Evolutionary conservation across 2,329 filamentous ascomycete genomes (phyloP), one percentile per base, ranked within the genome.

Genomic region (Dactylonectria estremocensis): DNA sequence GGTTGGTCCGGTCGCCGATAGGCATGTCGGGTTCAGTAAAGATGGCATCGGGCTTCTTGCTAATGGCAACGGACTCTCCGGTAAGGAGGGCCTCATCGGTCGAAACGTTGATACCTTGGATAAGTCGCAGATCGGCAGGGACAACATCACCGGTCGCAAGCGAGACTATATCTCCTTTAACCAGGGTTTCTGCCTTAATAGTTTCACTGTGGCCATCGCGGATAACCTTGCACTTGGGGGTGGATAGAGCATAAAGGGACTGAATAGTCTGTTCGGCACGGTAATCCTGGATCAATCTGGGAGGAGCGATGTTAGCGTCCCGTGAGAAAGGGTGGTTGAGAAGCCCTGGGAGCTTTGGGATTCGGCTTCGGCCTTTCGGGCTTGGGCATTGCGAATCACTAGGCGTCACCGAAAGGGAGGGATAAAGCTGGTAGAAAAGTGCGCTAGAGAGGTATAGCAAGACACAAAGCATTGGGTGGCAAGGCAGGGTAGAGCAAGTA

Each of bases 71-170:
- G 40, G 92, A 92, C 82, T 94, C 92, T 69, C 92, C 92, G 14
- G 92, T 94, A 45, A 94, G 86, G 66, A 93, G 86, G 13, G 92
- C 91, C 79, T 94, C 92, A 68, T 97, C 93, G 70, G 91, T 92
- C 56, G 91, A 92, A 66, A 94, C 83, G 79, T 95, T 95, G 81
- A 94, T 89, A 64, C 87, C 88, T 69, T 91, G 86, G 68, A 91
- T 80, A 20, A 91, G 82, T 69, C 91, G 87, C 56, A 93, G 81
- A 79, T 94, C 92, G 37, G 91, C 92, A 5, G 92, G 91, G 40
- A 93, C 86, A 54, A 92, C 89, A 77, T 93, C 91, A 70, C 92
- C 92, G 48, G 89, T 90, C 70, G 83, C 86, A 70, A 90, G 85
- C 59, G 83, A 80, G 66, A 91, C 89, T 56, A 94, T 80, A 71